Base-by-base conservation (phyloP, 148 eudicot genomes). In the Fallopia convolvulus region DNA sequence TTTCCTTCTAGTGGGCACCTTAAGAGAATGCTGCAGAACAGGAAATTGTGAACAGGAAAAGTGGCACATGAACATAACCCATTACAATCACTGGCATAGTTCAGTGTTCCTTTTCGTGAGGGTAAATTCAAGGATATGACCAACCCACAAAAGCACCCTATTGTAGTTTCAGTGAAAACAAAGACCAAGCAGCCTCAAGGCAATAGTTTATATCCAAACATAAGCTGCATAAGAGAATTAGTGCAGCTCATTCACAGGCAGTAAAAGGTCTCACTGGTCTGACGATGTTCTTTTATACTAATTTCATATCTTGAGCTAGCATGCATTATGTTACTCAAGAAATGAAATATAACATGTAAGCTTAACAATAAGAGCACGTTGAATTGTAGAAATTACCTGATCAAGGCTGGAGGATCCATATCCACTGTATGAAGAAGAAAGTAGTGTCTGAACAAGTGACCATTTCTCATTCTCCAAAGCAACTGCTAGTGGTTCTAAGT, bases 401-500 rank as follows among this genome's bases (percentile, higher is more conserved):
- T 88, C 89, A 85, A 95, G 90, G 82, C 94, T 90, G 60, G 97
- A 88, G 79, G 82, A 85, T 76, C 97, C 97, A 82, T 95, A 95
- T 84, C 97, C 97, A 76, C 81, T 89, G 80, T 95, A 92, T 30
- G 97, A 95, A 82, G 99, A 92, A 20, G 99, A 92, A 76, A 92
- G 86, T 78, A 92, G 88, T 83, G 89, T 86, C 83, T 95, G 97
- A 78, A 95, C 99, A 72, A 95, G 84, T 36, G 99, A 95, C 97
- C 99, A 95, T 75, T 84, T 90, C 86, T 95, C 97, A 58, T 89
- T 86, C 47, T 95, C 99, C 85, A 95, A 88, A 80, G 97, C 99
- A 83, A 85, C 83, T 68, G 97, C 93, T 78, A 95, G 81, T 77
- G 99, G 99, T 84, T 92, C 97, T 87, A 95, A 82, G 83, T 95